A percentile compares a stretch with the other conserved stretches of the same genome.
Conservation (phyloP, 78 protist genomes). For the slime mould (Dictyostelium discoideum) region dicty_2.7 NC_007089.4:4594501-4595000, state of each 20-base stretch:
- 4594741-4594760: slow-evolving; percentile 31
- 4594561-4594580: slow-evolving; percentile 13
- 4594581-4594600: not conserved
- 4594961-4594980: not conserved
- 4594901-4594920: not conserved
- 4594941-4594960: not conserved
- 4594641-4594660: slow-evolving; percentile 47
- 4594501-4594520: slow-evolving; percentile 54
- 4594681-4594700: slow-evolving; percentile 20
- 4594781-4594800: slow-evolving; percentile 22
- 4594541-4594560: slow-evolving; percentile 79
- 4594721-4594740: slow-evolving; percentile 24
- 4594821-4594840: not conserved
- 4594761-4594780: slow-evolving; percentile 24
- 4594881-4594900: not conserved
- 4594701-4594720: slow-evolving; percentile 4
- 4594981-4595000: not conserved
- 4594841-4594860: not conserved
- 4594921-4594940: not conserved
- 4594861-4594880: not conserved
- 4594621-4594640: not conserved
- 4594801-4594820: not conserved
- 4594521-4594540: slow-evolving; percentile 80
- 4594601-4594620: no score
- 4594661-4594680: slow-evolving; percentile 37